phyloP scores from a whole-genome alignment of 441 rosid genomes.

The Biscutella laevigata region DNA sequence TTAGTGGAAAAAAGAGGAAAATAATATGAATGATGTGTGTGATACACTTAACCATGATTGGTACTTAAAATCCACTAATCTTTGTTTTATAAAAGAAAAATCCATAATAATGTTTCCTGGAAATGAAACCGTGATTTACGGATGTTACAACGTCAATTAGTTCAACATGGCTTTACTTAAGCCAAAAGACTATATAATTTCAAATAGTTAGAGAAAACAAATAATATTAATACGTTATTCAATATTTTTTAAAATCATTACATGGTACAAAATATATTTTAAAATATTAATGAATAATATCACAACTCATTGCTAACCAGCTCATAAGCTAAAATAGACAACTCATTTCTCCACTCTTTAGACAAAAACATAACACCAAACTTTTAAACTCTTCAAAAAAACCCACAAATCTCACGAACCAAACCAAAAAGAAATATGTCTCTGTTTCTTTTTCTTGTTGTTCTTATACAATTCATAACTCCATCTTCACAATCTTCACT shows the following conservation, averaged over 20 bases:
- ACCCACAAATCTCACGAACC: slow-evolving; percentile 15
- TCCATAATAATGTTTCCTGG: slow-evolving; percentile 22
- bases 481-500: slow-evolving; percentile 32
- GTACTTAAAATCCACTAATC: slow-evolving; percentile 16
- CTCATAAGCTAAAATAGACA: slow-evolving; percentile 25
- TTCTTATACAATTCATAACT: slow-evolving; percentile 19
- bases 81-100: slow-evolving; percentile 10
- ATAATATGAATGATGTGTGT: slow-evolving; percentile 7
- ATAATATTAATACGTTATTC: background rate
- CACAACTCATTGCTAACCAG: slow-evolving; percentile 27
- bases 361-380: slow-evolving; percentile 32
- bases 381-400: slow-evolving; percentile 21
- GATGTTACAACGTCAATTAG: slow-evolving; percentile 27
- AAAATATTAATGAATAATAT: slow-evolving; percentile 2
- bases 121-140: slow-evolving; percentile 30
- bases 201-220: slow-evolving; percentile 14
- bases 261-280: background rate
- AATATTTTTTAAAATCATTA: background rate
- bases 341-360: slow-evolving; percentile 26
- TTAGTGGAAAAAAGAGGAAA: background rate
- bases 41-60: slow-evolving; percentile 24
- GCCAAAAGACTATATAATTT: slow-evolving; percentile 20
- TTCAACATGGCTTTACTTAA: slow-evolving; percentile 26
- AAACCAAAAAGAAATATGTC: slow-evolving; percentile 20
- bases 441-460: slow-evolving; percentile 31